These are phyloP conservation scores for Pseudocercospora vitis DNA, from an alignment of 2,329 filamentous ascomycete genomes.

Conservation along the genomic window DNA sequence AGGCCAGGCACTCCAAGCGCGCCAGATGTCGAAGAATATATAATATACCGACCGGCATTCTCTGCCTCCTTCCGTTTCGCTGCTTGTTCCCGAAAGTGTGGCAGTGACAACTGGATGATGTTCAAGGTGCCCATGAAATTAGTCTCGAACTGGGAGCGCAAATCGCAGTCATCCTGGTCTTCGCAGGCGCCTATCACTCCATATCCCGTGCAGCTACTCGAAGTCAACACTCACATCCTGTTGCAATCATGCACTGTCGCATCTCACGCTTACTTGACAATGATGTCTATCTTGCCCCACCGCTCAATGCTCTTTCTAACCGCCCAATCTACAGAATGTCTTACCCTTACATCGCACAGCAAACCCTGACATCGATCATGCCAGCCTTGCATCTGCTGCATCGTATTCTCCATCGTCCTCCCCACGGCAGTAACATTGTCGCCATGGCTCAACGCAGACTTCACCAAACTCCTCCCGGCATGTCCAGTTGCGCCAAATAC, in stretches of 20 bases:
- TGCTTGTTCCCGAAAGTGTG: constrained; percentile 77
- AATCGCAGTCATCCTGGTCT: constrained; percentile 92
- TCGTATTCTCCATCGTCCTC: constrained; percentile 72
- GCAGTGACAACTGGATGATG: constrained; percentile 84
- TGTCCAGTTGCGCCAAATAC: constrained; percentile 98
- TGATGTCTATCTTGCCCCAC: constrained; percentile 76
- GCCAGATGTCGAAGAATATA: constrained; percentile 90
- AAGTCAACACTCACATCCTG: constrained; percentile 2
- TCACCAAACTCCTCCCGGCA: constrained; percentile 87
- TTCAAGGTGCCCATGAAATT: constrained; percentile 96
- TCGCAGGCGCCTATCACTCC: constrained; percentile 94
- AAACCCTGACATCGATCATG: constrained; percentile 72
- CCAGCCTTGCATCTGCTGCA: constrained; percentile 69
- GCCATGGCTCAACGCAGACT: constrained; percentile 73
- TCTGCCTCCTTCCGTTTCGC: constrained; percentile 28
- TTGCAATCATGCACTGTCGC: background rate
- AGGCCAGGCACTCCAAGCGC: constrained; percentile 90
- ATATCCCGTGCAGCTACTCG: constrained; percentile 73
- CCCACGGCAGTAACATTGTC: constrained; percentile 87
- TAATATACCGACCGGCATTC: constrained; percentile 73
- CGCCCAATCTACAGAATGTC: constrained; percentile 71
- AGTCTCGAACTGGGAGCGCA: constrained; percentile 94
- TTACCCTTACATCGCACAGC: constrained; percentile 86
- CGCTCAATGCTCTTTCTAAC: constrained; percentile 68
- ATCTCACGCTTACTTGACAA: constrained; percentile 62